Evolutionary conservation across 1,284 basidiomycete genomes (phyloP), one percentile per base, ranked within the genome.

Genomic region (Pseudozyma sp.): DNA sequence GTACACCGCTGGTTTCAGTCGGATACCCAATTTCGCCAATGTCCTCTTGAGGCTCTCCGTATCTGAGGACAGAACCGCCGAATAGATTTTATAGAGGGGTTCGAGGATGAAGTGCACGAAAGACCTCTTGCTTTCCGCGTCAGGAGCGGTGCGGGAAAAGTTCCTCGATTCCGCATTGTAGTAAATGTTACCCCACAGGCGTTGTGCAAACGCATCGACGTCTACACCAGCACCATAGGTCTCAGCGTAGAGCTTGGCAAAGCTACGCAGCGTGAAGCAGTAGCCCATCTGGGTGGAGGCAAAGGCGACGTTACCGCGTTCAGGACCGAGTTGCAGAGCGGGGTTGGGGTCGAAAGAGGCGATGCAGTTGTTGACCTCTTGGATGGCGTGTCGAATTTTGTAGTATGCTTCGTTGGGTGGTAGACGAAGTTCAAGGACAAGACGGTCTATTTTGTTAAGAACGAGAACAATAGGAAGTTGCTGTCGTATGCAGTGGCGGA

Each of bases 171-270:
- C 91, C 40, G 88, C 83, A 85, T 94, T 90, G 87, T 93, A 98
- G 87, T 94, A 99, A 82, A 99, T 94, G 86, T 99, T 96, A 31
- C 97, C 97, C 97, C 97, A 99, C 12, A 99, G 89, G 43, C 97
- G 90, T 79, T 90, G 89, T 16, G 95, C 93, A 76, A 90, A 89
- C 52, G 87, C 87, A 47, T 88, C 86, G 11, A 88, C 82, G 69
- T 89, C 87, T 70, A 89, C 85, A 0, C 86, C 84, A 13, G 87
- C 86, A 9, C 71, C 72, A 81, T 91, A 97, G 10, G 93, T 92
- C 80, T 97, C 93, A 8, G 94, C 92, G 85, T 99, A 99, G 91
- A 99, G 93, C 86, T 93, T 90, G 11, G 97, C 95, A 85, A 99
- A 99, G 13, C 94, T 95, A 45, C 90, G 89, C 53, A 99, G 88